phyloP scores from a whole-genome alignment of 2,329 filamentous ascomycete species.

The Trichophyton equinum region DNA sequence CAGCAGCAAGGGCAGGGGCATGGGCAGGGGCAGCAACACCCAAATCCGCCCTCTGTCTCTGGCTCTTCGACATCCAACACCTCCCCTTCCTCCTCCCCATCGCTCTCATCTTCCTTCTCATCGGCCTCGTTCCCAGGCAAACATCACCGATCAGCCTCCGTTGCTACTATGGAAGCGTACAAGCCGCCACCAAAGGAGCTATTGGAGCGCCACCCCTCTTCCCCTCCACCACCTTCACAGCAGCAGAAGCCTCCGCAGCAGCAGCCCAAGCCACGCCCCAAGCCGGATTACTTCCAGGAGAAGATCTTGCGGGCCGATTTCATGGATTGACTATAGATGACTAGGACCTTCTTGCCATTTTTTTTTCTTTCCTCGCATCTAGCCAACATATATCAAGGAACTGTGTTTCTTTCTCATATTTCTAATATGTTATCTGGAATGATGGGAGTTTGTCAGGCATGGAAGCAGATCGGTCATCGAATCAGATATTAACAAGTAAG shows the following conservation, averaged over 20 bases:
- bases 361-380: not conserved
- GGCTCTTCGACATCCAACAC: constrained; percentile 15
- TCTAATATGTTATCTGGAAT: not conserved
- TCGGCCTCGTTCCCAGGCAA: constrained; percentile 26
- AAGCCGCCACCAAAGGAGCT: constrained; percentile 19
- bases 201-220: constrained; percentile 5
- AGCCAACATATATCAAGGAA: not conserved
- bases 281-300: constrained; percentile 92
- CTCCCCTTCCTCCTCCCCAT: constrained; percentile 19
- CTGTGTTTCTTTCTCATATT: too few relatives aligned
- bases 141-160: constrained; percentile 30
- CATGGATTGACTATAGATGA: constrained; percentile 55
- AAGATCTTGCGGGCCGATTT: constrained; percentile 96
- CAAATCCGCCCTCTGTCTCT: not conserved
- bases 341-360: not conserved
- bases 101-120: constrained; percentile 15
- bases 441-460: not conserved
- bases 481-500: not conserved
- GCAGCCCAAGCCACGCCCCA: constrained; percentile 43
- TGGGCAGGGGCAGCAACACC: not conserved
- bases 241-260: constrained; percentile 14
- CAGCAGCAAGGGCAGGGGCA: not conserved
- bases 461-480: not conserved
- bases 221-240: constrained; percentile 2
- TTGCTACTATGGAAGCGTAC: constrained; percentile 41